Percentiles rank a stretch among this genome's conserved stretches.
These are phyloP conservation scores for Canavalia ensiformis DNA, from an alignment of 306 rosid species.

Conservation along the genomic window DNA sequence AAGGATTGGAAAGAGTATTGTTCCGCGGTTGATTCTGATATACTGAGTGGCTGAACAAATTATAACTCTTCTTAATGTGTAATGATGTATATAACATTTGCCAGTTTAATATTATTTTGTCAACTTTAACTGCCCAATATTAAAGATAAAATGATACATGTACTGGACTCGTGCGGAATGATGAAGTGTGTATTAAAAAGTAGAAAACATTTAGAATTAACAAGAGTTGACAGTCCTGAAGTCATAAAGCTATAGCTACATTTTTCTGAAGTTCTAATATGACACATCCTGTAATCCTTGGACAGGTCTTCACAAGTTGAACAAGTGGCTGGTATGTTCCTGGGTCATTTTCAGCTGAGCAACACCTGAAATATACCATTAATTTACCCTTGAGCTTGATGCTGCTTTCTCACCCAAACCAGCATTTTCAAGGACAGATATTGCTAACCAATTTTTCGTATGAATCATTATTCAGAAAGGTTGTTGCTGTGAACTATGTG, in stretches of 20 bases:
- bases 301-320: conserved; percentile 49
- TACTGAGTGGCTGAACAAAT: too few species aligned
- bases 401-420: conserved; percentile 34
- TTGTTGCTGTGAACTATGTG: conserved; percentile 45
- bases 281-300: conserved; percentile 31
- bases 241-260: neutral
- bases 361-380: conserved; percentile 42
- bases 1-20: too few species aligned
- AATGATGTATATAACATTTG: too few species aligned
- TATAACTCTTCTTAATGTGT: too few species aligned
- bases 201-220: neutral
- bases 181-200: neutral
- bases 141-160: neutral
- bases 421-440: conserved; percentile 39
- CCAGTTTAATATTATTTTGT: neutral
- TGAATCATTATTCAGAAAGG: conserved; percentile 22
- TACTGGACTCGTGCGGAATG: neutral
- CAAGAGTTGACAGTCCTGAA: neutral
- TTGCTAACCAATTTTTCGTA: conserved; percentile 37
- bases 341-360: conserved; percentile 37
- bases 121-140: neutral
- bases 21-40: too few species aligned
- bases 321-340: neutral
- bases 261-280: neutral
- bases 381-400: neutral